Conservation (phyloP, 495 filamentous ascomycete genomes). For the Penicillium antarcticum region DNA sequence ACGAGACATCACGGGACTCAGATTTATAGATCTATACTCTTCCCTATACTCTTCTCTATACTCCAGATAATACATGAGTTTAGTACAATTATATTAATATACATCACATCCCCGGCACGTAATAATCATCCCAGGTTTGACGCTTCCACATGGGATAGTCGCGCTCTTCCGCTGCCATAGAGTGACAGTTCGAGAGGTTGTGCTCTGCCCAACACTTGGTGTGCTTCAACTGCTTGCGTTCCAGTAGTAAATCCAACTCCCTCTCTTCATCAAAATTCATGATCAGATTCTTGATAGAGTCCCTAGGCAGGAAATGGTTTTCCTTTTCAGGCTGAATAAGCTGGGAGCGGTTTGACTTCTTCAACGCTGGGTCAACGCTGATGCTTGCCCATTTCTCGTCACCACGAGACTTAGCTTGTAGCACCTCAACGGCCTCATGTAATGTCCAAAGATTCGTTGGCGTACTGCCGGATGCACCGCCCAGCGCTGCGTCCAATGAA, state of each 20-base stretch:
- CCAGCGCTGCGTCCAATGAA: constrained; percentile 3
- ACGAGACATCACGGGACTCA: constrained; percentile 2
- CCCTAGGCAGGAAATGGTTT: neutral
- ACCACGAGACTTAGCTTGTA: neutral
- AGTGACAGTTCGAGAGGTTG: neutral
- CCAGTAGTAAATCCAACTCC: constrained; percentile 16
- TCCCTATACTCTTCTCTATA: neutral
- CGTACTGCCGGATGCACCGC: neutral
- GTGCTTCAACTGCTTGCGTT: neutral
- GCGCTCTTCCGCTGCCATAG: neutral
- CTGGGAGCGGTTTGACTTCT: neutral
- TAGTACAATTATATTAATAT: constrained; percentile 2
- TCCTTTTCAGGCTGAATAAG: neutral
- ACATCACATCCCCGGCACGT: constrained; percentile 3
- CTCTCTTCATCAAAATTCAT: constrained; percentile 22
- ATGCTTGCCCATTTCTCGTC: constrained; percentile 3
- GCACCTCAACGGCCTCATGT: neutral
- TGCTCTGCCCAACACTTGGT: constrained; percentile 3
- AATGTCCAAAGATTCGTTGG: constrained; percentile 8
- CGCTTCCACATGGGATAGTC: neutral
- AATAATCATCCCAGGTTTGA: neutral
- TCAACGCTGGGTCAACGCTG: neutral
- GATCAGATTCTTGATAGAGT: constrained; percentile 3
- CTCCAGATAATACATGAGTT: neutral
- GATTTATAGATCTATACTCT: neutral